Base-by-base conservation (phyloP, 495 filamentous ascomycete genomes). In the Entonaema liquescens region DNA sequence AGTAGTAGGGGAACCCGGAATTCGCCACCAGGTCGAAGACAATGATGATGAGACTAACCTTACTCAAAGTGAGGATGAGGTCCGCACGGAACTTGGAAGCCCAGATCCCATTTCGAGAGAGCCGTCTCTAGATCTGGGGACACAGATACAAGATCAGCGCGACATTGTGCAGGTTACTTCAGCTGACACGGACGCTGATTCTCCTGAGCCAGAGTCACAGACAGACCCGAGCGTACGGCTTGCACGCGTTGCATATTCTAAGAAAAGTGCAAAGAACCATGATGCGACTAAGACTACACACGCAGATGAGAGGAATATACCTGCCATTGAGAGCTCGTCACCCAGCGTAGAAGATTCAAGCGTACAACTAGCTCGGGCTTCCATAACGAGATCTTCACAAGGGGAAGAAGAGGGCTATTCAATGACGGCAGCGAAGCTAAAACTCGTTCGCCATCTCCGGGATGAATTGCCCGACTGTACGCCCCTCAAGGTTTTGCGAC, bases 381-480 rank as follows among this genome's bases (percentile, higher is more conserved):
- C 69, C 36, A 38, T 76, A 9, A 73, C 54, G 53, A 75, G 68
- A 33, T 38, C 44, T 9, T 40, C 62, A 19, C 72, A 65, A 42
- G 29, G 57, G 11, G 74, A 74, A 17, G 74, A 78, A 59, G 72
- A 76, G 5, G 70, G 52, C 47, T 66, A 58, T 54, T 75, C 74
- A 25, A 73, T 78, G 33, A 64, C 79, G 13, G 64, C 72, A 1
- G 74, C 81, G 35, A 85, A 83, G 55, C 25, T 77, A 0, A 75
- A 79, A 36, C 74, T 85, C 5, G 68, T 68, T 21, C 81, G 82
- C 54, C 70, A 77, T 68, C 78, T 95, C 12, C 87, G 88, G 28
- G 90, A 86, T 59, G 83, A 87, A 33, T 75, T 89, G 5, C 86
- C 88, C 0, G 92, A 92, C 69, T 95, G 89, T 71, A 84, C 89